Evolutionary conservation across 345 rosid genomes (phyloP).

Genomic region (Salix koriyanagi): DNA sequence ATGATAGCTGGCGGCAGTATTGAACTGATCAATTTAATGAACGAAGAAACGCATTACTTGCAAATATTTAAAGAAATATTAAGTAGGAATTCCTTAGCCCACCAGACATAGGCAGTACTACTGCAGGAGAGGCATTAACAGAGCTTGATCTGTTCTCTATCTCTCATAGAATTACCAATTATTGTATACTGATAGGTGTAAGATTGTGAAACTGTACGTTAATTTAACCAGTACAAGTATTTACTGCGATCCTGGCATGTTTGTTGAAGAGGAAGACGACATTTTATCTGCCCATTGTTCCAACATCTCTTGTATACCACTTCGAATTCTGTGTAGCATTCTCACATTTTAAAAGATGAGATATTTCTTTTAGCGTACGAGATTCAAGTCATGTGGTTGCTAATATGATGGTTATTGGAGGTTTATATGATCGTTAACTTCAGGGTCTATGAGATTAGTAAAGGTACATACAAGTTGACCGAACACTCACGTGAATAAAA

Average conservation of each 20-base stretch:
- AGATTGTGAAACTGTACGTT: slow-evolving; percentile 38
- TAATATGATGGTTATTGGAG: too few species aligned
- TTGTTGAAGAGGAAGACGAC: slow-evolving; percentile 64
- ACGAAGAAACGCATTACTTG: not conserved
- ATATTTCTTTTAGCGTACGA: too few species aligned
- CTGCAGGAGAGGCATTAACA: not conserved
- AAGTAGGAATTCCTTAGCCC: not conserved
- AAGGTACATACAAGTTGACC: accelerated
- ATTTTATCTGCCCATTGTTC: slow-evolving; percentile 89
- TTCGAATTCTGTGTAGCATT: slow-evolving; percentile 52
- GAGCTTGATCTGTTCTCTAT: not conserved
- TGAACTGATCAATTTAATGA: not conserved
- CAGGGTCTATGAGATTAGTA: accelerated
- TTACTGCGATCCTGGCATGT: slow-evolving; percentile 57
- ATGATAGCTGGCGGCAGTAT: not conserved
- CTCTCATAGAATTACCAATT: slow-evolving; percentile 47
- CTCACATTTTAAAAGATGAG: not conserved
- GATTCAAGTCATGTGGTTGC: too few species aligned
- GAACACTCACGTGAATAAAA: too few species aligned
- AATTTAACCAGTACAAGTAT: slow-evolving; percentile 76
- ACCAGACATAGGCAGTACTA: not conserved
- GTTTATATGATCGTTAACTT: too few species aligned
- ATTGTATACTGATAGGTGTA: slow-evolving; percentile 72
- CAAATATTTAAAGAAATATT: not conserved
- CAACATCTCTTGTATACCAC: slow-evolving; percentile 82